Base-by-base conservation (phyloP, 768 basidiomycete genomes). In the Suillus decipiens region DNA sequence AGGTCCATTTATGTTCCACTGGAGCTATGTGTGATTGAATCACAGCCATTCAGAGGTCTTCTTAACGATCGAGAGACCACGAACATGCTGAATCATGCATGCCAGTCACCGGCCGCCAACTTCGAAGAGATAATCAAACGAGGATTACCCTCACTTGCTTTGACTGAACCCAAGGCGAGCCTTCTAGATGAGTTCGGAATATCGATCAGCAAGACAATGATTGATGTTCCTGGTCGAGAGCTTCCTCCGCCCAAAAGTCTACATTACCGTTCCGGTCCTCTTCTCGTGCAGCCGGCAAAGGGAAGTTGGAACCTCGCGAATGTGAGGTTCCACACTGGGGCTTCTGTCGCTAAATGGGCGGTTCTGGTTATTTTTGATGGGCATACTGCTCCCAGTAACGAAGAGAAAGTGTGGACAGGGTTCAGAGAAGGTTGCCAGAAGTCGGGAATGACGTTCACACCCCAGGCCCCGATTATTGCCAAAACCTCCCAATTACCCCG, bases 21-120 rank as follows among this genome's bases (percentile, higher is more conserved):
- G 17, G 50, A 51, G 50, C 28, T 51, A 17, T 50, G 50, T 31
- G 17, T 9, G 28, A 51, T 78, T 63, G 71, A 81, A 66, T 61
- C 64, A 8, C 84, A 84, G 64, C 78, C 86, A 0, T 90, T 84
- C 78, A 80, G 81, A 24, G 88, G 84, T 10, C 85, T 81, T 63
- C 84, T 93, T 1, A 80, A 74, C 59, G 84, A 84, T n/a, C 76
- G 68, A 6, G 86, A 89, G 68, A 90, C 89, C 0, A 76, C 84
- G 0, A 72, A 79, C n/a, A 92, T 93, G 92, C 28, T 51, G 28
- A 51, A 51, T 17, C 5, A 51, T 8, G 15, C 50, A 31, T 51
- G 50, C 28, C 17, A 2, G 15, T 0, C 28, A 0, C 50, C 17
- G 17, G 28, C 8, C 1, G 17, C 8, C 17, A 51, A 51, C 17